phyloP scores from a whole-genome alignment of 2,329 filamentous ascomycete genomes.

The Aspergillus costaricaensis region DNA sequence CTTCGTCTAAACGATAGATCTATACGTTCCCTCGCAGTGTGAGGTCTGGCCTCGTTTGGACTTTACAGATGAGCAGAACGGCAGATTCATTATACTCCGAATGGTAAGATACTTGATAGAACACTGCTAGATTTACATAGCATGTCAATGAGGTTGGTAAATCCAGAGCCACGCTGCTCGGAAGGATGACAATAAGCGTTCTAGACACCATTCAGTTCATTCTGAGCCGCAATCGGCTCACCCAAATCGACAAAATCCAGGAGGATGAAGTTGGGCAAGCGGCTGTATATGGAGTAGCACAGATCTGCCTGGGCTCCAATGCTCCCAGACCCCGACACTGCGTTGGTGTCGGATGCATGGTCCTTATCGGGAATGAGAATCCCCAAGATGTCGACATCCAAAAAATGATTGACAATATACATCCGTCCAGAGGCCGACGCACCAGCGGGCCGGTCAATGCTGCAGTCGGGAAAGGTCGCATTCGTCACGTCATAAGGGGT shows the following conservation, averaged over 20 bases:
- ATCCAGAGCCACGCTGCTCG: no score
- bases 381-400: conserved; percentile 46
- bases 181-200: neutral
- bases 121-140: neutral
- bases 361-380: conserved; percentile 47
- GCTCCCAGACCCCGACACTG: conserved; percentile 44
- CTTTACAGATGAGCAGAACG: neutral
- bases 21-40: neutral
- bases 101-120: neutral
- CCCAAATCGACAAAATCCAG: conserved; percentile 51
- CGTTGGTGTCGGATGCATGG: conserved; percentile 45
- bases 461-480: conserved; percentile 44
- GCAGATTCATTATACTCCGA: neutral
- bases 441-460: conserved; percentile 46
- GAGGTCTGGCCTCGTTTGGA: neutral
- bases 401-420: conserved; percentile 53
- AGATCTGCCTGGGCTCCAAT: conserved; percentile 45
- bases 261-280: conserved; percentile 46
- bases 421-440: conserved; percentile 43
- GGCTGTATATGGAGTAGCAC: conserved; percentile 43
- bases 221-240: conserved; percentile 45
- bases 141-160: neutral
- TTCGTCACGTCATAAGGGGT: conserved; percentile 48
- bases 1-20: neutral
- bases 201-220: conserved; percentile 41